Base-by-base conservation (phyloP, 2,329 filamentous ascomycete species). In the Fusarium sp. region DNA sequence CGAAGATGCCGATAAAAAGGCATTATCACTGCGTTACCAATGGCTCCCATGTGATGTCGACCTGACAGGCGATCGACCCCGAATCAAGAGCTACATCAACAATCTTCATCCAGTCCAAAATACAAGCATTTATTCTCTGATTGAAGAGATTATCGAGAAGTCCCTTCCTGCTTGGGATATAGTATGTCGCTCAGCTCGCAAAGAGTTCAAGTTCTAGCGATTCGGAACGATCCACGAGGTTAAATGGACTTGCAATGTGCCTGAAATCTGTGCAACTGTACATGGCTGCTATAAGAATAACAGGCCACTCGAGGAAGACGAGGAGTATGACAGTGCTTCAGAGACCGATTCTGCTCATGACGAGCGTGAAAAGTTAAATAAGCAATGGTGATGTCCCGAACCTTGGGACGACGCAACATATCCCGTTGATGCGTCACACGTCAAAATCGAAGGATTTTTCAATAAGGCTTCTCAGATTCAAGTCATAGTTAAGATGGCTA, bases 401-500 rank as follows among this genome's bases (percentile, higher is more conserved):
- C 64, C 59, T 4, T 2, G 35, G 7, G 46, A 60, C 2, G 40
- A 68, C 15, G 41, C 37, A 26, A 46, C 8, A 44, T 78, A 17
- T 30, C 55, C 60, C 14, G 9, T 73, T 14, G 41, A 63, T 13
- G 68, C 49, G 9, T 55, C 26, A 3, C n/a, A 78, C 14, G 69
- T 80, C 52, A 74, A 76, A 38, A 30, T 26, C 7, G 53, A 46
- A 13, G 38, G 26, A 4, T 83, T 81, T 67, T 79, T 79, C 45
- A 42, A 76, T 4, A 71, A 68, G 17, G 60, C 67, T 5, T 57
- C 74, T 5, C 78, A 78, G 6, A 79, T 91, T 0, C 90, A 92
- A 67, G 81, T 92, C 45, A 88, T 92, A 58, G 84, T 90, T 52
- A 91, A 91, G 76, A 79, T 92, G 10, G 84, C 87, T 14, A 89